Percentiles rank a stretch among this genome's conserved stretches.
These are phyloP conservation scores for Solanum corneliomulleri DNA, from an alignment of 257 asterid species.

Conservation along the genomic window DNA sequence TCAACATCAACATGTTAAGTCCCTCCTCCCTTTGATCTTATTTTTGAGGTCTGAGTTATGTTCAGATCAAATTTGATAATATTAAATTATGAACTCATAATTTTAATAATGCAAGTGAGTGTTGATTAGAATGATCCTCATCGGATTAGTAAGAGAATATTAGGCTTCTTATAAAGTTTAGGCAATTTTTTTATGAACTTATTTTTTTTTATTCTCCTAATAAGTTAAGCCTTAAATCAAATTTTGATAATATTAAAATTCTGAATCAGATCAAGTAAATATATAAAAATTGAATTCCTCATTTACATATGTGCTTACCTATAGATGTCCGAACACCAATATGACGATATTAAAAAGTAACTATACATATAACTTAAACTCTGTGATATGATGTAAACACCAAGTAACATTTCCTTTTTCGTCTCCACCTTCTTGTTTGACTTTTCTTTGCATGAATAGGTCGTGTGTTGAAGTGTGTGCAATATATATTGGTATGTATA, in stretches of 20 bases:
- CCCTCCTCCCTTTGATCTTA: too few relatives aligned
- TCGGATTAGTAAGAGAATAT: neutral
- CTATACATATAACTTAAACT: neutral
- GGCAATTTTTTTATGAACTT: fast-evolving
- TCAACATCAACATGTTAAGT: neutral
- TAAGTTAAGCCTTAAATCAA: neutral
- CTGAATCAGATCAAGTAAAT: neutral
- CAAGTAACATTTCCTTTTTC: neutral
- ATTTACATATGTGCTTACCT: neutral
- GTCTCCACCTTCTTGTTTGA: neutral
- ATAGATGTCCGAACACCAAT: neutral
- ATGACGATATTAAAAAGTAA: neutral
- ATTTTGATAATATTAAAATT: neutral
- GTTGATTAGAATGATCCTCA: neutral
- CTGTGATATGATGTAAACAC: neutral
- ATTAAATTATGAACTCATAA: too few relatives aligned
- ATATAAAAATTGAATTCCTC: neutral
- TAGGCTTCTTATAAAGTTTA: neutral
- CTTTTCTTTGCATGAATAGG: neutral
- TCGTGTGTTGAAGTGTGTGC: neutral
- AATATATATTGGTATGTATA: neutral
- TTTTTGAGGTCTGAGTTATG: neutral
- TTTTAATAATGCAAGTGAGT: neutral
- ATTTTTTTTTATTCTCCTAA: neutral
- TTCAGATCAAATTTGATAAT: too few relatives aligned